Base-by-base conservation (phyloP, 805 yeast genomes). In the Saccharomyces jurei region DNA sequence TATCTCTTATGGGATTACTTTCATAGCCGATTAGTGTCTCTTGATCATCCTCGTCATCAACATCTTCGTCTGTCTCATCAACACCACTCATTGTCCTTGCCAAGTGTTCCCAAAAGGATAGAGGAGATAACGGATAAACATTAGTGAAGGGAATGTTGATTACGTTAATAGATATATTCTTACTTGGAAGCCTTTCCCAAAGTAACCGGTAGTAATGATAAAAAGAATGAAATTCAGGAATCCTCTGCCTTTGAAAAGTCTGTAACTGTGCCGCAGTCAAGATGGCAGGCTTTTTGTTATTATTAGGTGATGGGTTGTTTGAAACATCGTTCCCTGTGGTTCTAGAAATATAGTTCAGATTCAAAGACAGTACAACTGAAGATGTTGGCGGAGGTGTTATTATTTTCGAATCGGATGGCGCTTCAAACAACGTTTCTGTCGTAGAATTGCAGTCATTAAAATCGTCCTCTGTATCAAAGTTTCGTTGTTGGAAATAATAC, bases 301-400 rank as follows among this genome's bases (percentile, higher is more conserved):
- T 52, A 3, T 17, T 51, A 49, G 52, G 48, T 21, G 48, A 29
- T 29, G 55, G 56, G 10, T 53, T 29, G 28, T 57, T 49, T 31
- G 50, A 50, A 26, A 54, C 57, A 29, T 55, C 41, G 46, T 44
- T 49, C n/a, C 54, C 54, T 8, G 57, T 52, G 1, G 62, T 56
- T 47, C 62, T 60, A 13, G 64, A 57, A 8, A 65, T 58, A 47
- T 63, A 64, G 8, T 62, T 63, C 3, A 56, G 46, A 51, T 67
- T 59, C 47, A 65, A 51, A 9, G 71, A 57, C 17, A 64, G 41
- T 1, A 68, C 65, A 1, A 64, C 60, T 1, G 69, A 63, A 1
- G 70, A 58, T 0, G 72, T 69, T n/a, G 72, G 69, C n/a, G 72
- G 71, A 5, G 71, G 70, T 1, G 63, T 58, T 30, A 60, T 62